These are phyloP conservation scores for Fulvia fulva DNA, from an alignment of 2,329 filamentous ascomycete species.

Conservation along the genomic window DNA sequence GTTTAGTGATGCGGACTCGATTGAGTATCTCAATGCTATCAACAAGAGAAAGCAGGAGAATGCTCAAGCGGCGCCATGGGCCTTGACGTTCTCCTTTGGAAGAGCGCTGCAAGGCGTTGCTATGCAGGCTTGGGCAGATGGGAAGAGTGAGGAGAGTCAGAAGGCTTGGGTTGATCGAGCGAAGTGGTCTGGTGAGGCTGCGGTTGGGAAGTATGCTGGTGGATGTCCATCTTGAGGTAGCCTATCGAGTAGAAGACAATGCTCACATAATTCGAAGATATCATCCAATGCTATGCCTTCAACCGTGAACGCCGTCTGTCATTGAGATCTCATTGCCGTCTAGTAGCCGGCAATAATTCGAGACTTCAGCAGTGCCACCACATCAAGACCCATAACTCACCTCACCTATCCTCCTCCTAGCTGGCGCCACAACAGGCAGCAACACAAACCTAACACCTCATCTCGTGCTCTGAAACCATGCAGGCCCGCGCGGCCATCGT, in stretches of 20 bases:
- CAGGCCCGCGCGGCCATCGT: not conserved
- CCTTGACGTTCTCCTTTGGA: conserved; percentile 7
- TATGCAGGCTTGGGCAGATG: conserved; percentile 5
- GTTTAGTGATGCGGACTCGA: conserved; percentile 7
- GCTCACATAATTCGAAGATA: too few relatives aligned
- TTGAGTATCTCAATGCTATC: conserved; percentile 5
- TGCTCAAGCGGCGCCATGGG: conserved; percentile 2
- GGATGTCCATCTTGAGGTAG: conserved; percentile 1
- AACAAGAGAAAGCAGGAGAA: conserved; percentile 8
- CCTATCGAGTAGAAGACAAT: not conserved
- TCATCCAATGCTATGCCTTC: too few relatives aligned
- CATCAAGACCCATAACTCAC: not conserved
- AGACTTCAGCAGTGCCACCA: not conserved
- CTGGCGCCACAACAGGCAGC: not conserved
- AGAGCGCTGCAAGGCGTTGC: conserved; percentile 6
- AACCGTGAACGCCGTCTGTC: not conserved
- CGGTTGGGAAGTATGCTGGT: conserved; percentile 4
- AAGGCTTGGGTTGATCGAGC: conserved; percentile 4
- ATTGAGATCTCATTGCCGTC: not conserved
- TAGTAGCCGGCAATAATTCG: not conserved
- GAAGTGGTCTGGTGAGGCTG: conserved; percentile 5
- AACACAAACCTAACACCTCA: not conserved
- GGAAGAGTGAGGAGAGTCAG: conserved; percentile 3
- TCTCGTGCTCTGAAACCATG: not conserved
- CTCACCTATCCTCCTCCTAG: not conserved